These are phyloP conservation scores for Suillus spraguei DNA, from an alignment of 768 basidiomycete genomes.

Conservation along the genomic window DNA sequence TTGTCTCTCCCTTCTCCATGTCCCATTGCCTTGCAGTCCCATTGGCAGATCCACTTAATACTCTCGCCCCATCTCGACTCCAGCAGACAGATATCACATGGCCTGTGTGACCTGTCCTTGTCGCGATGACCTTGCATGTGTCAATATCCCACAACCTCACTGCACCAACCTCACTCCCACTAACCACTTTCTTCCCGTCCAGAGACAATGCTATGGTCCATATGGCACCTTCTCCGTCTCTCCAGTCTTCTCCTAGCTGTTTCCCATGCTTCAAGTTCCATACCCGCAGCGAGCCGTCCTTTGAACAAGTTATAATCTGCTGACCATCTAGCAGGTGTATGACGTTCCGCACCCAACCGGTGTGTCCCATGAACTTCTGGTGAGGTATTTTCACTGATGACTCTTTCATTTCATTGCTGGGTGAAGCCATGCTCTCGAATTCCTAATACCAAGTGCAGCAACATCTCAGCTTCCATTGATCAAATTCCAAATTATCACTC, in stretches of 20 bases:
- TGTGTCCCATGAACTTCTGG: neutral
- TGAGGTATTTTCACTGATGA: neutral
- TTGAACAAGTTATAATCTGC: neutral
- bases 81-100: neutral
- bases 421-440: neutral
- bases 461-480: neutral
- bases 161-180: neutral
- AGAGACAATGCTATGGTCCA: neutral
- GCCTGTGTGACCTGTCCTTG: neutral
- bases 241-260: neutral
- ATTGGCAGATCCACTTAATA: neutral
- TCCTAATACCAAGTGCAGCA: neutral
- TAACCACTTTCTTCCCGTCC: neutral
- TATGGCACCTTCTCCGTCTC: neutral
- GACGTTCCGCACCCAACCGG: rapidly evolving
- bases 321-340: neutral
- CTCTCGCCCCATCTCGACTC: neutral
- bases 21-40: neutral
- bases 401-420: neutral
- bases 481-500: neutral
- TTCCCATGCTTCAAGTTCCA: neutral
- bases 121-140: neutral
- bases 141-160: neutral
- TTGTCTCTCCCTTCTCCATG: neutral
- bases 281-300: neutral